Conservation (phyloP, 75 land plant genomes). For the Pinus albicaulis region DNA sequence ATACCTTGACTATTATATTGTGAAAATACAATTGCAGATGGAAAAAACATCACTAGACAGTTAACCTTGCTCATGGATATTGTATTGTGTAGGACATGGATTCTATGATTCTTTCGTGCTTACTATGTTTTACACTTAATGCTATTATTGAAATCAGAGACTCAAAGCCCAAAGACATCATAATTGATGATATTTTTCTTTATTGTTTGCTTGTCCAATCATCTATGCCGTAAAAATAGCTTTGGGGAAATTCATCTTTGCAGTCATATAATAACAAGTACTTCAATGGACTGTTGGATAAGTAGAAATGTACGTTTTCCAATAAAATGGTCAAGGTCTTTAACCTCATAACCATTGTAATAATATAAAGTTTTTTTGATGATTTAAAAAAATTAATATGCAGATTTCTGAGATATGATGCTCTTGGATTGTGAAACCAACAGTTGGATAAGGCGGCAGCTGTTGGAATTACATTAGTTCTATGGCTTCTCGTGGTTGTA, state of each 20-base stretch:
- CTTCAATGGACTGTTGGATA: neutral
- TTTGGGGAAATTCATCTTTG: neutral
- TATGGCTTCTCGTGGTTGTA: constrained; percentile 28
- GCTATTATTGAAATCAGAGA: too few relatives aligned
- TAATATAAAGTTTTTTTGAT: too few relatives aligned
- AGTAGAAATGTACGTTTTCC: neutral
- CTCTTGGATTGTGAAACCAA: neutral
- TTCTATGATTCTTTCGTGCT: too few relatives aligned
- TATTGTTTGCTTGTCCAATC: neutral
- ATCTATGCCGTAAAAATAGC: neutral
- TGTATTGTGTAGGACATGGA: too few relatives aligned
- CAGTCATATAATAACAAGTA: neutral
- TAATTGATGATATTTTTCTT: neutral
- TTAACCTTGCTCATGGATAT: neutral
- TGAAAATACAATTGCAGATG: neutral
- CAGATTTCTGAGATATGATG: too few relatives aligned
- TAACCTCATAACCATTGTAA: too few relatives aligned
- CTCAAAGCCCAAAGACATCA: too few relatives aligned
- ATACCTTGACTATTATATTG: neutral
- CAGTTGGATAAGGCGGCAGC: constrained; percentile 27
- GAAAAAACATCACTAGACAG: neutral
- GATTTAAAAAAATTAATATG: too few relatives aligned
- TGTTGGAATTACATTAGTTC: constrained; percentile 24
- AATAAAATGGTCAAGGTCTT: neutral
- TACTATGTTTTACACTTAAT: too few relatives aligned